Evolutionary conservation across 2,329 filamentous ascomycete genomes (phyloP), one percentile per base, ranked within the genome.

Genomic region (Colletotrichum cordylinicola): DNA sequence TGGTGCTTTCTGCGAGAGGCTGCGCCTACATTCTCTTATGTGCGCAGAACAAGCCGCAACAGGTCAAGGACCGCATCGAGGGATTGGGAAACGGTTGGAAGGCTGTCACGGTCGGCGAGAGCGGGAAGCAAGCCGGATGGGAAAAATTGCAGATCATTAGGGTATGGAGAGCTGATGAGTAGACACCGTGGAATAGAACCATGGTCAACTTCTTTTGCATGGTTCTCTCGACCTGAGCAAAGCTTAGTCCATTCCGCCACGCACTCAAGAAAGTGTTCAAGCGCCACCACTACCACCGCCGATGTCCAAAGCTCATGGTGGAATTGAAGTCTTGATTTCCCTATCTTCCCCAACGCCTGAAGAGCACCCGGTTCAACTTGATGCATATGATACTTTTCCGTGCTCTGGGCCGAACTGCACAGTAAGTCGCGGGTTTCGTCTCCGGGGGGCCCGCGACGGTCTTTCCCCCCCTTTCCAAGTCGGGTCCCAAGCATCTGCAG

Each of bases 11-110:
- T 1, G 82, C 83, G 1, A 87, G 92, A 39, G 97, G 97, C 0
- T 94, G 96, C 60, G 96, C 96, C 1, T 99, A 98, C 84, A 86
- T 99, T 70, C 85, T 99, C 74, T 90, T 99, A 6, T 98, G 97
- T 83, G 93, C 94, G 75, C 95, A 98, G 86, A 99, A 99, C 84
- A 93, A 91, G 83, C 97, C 97, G 0, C 92, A 93, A 31, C 86
- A 91, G 68, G 94, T 98, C 66, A 95, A 93, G 83, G 83, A 87
- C 75, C 85, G 89, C 65, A 85, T 86, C 55, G 81, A 78, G 43
- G 78, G 78, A 4, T 91, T 94, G 16, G 86, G 86, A 0, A 75
- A 80, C 0, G 82, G 80, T 29, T 98, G 96, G 97, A 88, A 84
- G 77, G 95, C 91, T 12, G 92, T 96, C 83, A 95, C 91, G 21